phyloP scores from a whole-genome alignment of 768 basidiomycete genomes.

The Dioszegia hungarica region DNA sequence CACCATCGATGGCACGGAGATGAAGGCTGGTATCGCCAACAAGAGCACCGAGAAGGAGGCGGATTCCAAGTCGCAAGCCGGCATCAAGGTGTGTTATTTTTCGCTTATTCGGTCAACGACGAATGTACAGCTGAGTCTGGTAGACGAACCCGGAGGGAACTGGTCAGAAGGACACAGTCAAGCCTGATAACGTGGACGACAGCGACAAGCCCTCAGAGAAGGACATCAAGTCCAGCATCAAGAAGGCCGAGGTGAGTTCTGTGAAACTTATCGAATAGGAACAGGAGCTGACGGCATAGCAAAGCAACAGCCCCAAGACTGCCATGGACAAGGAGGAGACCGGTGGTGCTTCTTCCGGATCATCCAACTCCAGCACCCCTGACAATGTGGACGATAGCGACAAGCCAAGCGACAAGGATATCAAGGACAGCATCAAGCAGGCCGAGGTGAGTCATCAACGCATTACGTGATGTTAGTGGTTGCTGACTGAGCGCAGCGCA shows the following conservation, averaged over 20 bases:
- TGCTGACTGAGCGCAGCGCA: background rate
- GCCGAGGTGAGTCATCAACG: slow-evolving; percentile 2
- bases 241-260: slow-evolving; percentile 1
- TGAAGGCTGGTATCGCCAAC: background rate
- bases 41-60: background rate
- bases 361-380: background rate
- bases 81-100: background rate
- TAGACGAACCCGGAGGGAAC: too few relatives aligned
- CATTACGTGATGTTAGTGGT: too few relatives aligned
- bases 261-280: background rate
- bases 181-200: slow-evolving; percentile 11
- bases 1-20: background rate
- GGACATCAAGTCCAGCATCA: slow-evolving; percentile 1
- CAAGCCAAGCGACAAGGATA: slow-evolving; percentile 8
- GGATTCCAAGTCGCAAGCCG: background rate
- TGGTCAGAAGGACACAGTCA: too few relatives aligned
- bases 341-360: background rate
- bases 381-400: slow-evolving; percentile 10
- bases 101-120: background rate
- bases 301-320: background rate
- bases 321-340: background rate
- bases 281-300: background rate
- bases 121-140: too few relatives aligned
- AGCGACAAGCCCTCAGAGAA: background rate
- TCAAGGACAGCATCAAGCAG: slow-evolving; percentile 12